Conservation (phyloP, 257 asterid species). For the Solanum chilense region DNA sequence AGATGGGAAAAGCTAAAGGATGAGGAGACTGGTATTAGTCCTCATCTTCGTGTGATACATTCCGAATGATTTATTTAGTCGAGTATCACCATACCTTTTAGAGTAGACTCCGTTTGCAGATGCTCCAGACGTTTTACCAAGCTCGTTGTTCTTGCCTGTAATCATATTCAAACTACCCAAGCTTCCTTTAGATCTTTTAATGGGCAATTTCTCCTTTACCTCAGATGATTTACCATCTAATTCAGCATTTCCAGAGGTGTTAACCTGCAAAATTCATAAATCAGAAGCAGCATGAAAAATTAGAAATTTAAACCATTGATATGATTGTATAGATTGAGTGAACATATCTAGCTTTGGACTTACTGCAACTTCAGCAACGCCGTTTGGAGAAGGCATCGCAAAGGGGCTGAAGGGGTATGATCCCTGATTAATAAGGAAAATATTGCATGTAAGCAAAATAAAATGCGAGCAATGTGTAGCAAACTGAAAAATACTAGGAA, state of each 20-base stretch:
- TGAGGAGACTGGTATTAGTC: not conserved
- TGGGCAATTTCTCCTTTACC: constrained; percentile 76
- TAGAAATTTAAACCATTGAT: not conserved
- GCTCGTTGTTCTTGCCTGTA: constrained; percentile 58
- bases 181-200: constrained; percentile 90
- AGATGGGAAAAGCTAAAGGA: not conserved
- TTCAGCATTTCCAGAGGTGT: constrained; percentile 46
- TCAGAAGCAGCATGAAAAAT: not conserved
- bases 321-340: not conserved
- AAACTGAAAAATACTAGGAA: not conserved
- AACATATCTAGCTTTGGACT: constrained; percentile 16
- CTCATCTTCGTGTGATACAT: not conserved
- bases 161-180: constrained; percentile 82
- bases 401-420: constrained; percentile 94
- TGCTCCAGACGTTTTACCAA: constrained; percentile 49
- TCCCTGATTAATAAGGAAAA: constrained; percentile 28
- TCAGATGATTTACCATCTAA: constrained; percentile 70
- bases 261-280: constrained; percentile 20
- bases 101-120: constrained; percentile 63
- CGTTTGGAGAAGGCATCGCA: constrained; percentile 88
- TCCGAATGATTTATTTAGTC: not conserved
- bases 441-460: not conserved
- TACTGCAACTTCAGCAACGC: constrained; percentile 71
- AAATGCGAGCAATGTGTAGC: not conserved
- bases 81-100: constrained; percentile 44